Evolutionary conservation across 2,329 filamentous ascomycete genomes (phyloP), one percentile per base, ranked within the genome.

Genomic region (Neoscytalidium dimidiatum): DNA sequence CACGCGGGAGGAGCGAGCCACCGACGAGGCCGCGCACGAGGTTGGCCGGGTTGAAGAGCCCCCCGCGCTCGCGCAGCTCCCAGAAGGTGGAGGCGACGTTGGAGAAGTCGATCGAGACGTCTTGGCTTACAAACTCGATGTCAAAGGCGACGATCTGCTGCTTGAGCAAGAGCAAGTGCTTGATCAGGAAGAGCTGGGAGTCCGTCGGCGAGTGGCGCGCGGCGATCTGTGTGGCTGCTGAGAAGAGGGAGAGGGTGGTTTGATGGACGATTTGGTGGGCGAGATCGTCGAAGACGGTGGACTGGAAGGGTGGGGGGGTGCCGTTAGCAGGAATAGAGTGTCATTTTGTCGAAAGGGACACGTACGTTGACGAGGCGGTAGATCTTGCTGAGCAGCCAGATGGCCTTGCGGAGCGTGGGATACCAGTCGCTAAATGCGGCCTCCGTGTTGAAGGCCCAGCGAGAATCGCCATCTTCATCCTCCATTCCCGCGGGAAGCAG

Each of bases 121-220:
- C 74, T 3, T 88, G 87, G 2, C 86, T 85, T 21, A 89, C 85
- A 71, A 85, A 90, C 73, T 90, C 94, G 69, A 99, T 97, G 79
- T 99, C 95, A 67, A 99, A 93, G 9, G 94, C 94, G 28, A 99
- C 89, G 60, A 99, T 91, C 75, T 97, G 92, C 74, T 97, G 96
- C 78, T 98, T 98, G 60, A 99, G 86, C 57, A 97, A 90, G 57
- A 99, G 89, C 1, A 99, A 85, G 75, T 99, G 97, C 71, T 94
- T 95, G 71, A 99, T 90, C 73, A 97, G 89, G 78, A 99, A 99
- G 4, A 99, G 85, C 70, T 97, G 91, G 0, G 91, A 86, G 74
- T 98, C 93, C 6, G 89, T 84, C 1, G 86, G 84, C 74, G 81
- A 81, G n/a, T 85, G 82, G 64, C 86, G 87, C 38, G 85, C 85